These are phyloP conservation scores for Peronospora destructor DNA, from an alignment of 352 stramenopile genomes.

Conservation along the genomic window DNA sequence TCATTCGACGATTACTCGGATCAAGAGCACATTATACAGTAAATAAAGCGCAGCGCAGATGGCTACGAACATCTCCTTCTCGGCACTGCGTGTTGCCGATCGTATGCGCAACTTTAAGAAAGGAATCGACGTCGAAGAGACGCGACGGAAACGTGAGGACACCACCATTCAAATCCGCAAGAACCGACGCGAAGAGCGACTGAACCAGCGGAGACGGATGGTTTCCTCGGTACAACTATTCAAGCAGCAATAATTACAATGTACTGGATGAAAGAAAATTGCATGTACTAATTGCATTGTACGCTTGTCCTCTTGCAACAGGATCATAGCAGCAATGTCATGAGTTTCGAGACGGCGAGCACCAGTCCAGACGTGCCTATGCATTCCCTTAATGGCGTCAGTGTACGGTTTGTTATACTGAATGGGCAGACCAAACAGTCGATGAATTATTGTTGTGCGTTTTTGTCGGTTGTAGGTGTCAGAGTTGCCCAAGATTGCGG, in stretches of 20 bases:
- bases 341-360: slow-evolving; percentile 3
- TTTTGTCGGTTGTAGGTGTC: slow-evolving; percentile 56
- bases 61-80: slow-evolving; percentile 25
- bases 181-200: slow-evolving; percentile 73
- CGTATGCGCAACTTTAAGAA: slow-evolving; percentile 87
- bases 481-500: slow-evolving; percentile 91
- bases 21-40: too few relatives aligned
- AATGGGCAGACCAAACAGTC: not conserved
- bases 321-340: slow-evolving; percentile 5
- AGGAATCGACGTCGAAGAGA: slow-evolving; percentile 75
- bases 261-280: not conserved
- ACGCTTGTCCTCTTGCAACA: not conserved
- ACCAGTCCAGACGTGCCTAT: slow-evolving; percentile 14
- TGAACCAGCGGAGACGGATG: slow-evolving; percentile 83
- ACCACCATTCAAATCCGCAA: slow-evolving; percentile 86
- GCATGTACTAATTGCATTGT: not conserved
- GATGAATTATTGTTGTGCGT: not conserved
- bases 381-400: slow-evolving; percentile 30
- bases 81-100: slow-evolving; percentile 32
- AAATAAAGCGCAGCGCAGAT: slow-evolving; percentile 14
- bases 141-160: slow-evolving; percentile 67
- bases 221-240: slow-evolving; percentile 30
- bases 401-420: slow-evolving; percentile 24
- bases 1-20: too few relatives aligned
- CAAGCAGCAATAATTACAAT: not conserved